Percentiles rank a stretch among this genome's conserved stretches.
Conservation (phyloP, 345 rosid species). For the Ceriops zippeliana region DNA sequence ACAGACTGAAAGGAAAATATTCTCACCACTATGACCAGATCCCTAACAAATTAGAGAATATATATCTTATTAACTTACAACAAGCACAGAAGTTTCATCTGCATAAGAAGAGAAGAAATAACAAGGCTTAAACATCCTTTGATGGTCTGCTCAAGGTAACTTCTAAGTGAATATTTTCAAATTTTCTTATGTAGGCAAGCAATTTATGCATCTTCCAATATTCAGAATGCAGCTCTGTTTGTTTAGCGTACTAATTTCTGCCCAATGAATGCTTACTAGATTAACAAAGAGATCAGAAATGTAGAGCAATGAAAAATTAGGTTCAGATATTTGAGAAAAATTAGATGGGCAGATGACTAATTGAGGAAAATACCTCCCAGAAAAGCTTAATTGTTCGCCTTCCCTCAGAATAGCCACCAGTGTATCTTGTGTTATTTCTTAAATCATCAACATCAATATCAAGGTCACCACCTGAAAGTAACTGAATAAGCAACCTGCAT, state of each 20-base stretch:
- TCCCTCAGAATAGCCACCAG: conserved; percentile 89
- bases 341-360: not conserved
- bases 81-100: not conserved
- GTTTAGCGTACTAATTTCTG: not conserved
- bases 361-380: conserved; percentile 69
- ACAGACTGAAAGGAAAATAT: not conserved
- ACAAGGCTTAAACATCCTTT: not conserved
- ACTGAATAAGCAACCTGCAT: conserved; percentile 39
- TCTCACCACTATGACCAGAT: not conserved
- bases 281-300: not conserved
- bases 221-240: conserved; percentile 11
- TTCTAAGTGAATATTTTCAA: not conserved
- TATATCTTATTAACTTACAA: not conserved
- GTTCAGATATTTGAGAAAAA: not conserved
- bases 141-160: not conserved
- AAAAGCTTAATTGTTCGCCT: conserved; percentile 80
- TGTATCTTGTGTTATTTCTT: conserved; percentile 69
- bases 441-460: conserved; percentile 90
- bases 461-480: conserved; percentile 93
- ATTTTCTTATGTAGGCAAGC: not conserved
- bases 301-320: not conserved
- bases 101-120: not conserved
- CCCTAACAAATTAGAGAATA: not conserved
- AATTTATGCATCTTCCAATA: not conserved
- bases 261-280: not conserved